Conservation (phyloP, 2,329 filamentous ascomycete species). For the Blumeria graminis region DNA sequence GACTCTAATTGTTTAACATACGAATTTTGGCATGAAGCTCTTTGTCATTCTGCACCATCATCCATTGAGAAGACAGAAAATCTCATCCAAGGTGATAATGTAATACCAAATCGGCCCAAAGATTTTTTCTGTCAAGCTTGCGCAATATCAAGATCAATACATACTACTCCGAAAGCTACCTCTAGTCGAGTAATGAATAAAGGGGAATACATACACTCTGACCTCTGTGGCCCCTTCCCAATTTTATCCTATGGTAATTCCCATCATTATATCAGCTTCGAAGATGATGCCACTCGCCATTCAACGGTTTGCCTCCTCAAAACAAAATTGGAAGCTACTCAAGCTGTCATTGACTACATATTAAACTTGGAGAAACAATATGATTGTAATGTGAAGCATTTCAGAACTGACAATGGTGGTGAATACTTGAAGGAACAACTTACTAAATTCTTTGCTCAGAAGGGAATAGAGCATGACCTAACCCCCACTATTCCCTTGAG, state of each 20-base stretch:
- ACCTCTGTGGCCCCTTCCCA: background rate
- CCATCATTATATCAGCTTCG: background rate
- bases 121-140: background rate
- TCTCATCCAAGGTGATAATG: background rate
- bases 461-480: background rate
- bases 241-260: background rate
- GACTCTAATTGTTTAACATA: background rate
- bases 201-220: background rate
- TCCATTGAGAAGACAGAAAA: background rate
- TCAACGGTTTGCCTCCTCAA: background rate
- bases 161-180: background rate
- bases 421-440: background rate
- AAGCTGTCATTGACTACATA: background rate
- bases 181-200: background rate
- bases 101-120: background rate
- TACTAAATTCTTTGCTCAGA: background rate
- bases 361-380: background rate
- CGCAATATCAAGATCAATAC: background rate
- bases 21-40: conserved; percentile 1
- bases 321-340: background rate
- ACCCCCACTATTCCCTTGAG: background rate
- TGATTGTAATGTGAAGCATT: background rate
- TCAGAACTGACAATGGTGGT: background rate
- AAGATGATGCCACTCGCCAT: background rate
- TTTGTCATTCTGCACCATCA: background rate